Evolutionary conservation across 495 filamentous ascomycete species (phyloP).

Genomic region (Penicillium argentinense): DNA sequence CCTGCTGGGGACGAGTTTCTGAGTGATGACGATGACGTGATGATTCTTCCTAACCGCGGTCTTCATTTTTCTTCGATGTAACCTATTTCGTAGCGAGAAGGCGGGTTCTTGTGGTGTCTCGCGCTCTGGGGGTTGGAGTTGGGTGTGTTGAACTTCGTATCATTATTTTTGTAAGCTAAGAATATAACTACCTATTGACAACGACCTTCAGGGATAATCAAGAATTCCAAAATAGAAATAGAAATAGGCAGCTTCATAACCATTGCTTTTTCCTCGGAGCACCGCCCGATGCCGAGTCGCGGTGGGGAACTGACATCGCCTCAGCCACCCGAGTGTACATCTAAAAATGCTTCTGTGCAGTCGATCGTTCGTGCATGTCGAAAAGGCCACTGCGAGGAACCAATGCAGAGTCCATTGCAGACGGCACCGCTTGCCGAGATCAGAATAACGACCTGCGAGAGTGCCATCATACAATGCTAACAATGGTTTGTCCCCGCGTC

Average conservation of each 20-base stretch:
- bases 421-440: not conserved
- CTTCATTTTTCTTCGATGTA: not conserved
- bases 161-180: conserved; percentile 3
- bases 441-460: not conserved
- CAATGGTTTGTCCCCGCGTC: conserved; percentile 22
- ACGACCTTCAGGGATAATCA: not conserved
- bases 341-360: not conserved
- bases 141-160: not conserved
- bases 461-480: not conserved
- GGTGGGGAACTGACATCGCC: not conserved
- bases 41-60: not conserved
- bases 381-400: not conserved
- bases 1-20: not conserved
- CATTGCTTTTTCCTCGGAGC: not conserved
- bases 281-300: not conserved
- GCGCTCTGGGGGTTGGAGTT: not conserved
- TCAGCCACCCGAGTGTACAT: not conserved
- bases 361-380: not conserved
- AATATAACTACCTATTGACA: not conserved
- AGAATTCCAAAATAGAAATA: not conserved
- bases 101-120: not conserved
- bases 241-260: conserved; percentile 1
- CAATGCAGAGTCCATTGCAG: not conserved
- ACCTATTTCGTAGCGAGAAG: not conserved
- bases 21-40: not conserved